phyloP scores from a whole-genome alignment of 1,284 basidiomycete species.

The Cryptococcus sp. region DNA sequence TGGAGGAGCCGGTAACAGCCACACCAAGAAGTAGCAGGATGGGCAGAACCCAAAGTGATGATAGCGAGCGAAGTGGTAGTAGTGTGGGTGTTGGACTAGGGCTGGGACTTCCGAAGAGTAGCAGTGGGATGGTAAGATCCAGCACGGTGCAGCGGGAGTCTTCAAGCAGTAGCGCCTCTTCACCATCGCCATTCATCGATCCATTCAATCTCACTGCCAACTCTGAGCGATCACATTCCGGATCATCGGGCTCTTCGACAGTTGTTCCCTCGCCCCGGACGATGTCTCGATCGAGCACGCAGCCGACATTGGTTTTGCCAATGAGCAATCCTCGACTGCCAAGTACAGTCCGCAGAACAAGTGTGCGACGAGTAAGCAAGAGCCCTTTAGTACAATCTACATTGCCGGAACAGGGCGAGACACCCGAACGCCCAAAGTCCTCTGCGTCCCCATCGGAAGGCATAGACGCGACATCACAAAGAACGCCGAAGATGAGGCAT shows the following conservation, averaged over 20 bases:
- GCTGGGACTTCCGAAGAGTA: slow-evolving; percentile 16
- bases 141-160: slow-evolving; percentile 8
- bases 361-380: slow-evolving; percentile 21
- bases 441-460: not conserved
- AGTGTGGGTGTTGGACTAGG: slow-evolving; percentile 11
- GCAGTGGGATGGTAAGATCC: slow-evolving; percentile 20
- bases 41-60: slow-evolving; percentile 1
- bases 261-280: slow-evolving; percentile 21
- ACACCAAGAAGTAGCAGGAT: slow-evolving; percentile 10
- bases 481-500: slow-evolving; percentile 30
- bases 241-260: slow-evolving; percentile 31
- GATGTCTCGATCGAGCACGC: slow-evolving; percentile 21
- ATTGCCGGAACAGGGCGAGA: slow-evolving; percentile 16
- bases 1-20: slow-evolving; percentile 1
- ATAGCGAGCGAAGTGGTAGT: slow-evolving; percentile 5
- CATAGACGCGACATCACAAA: not conserved
- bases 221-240: slow-evolving; percentile 18
- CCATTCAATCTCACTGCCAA: slow-evolving; percentile 13
- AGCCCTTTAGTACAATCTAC: slow-evolving; percentile 25
- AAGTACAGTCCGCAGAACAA: slow-evolving; percentile 3
- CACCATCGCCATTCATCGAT: slow-evolving; percentile 9
- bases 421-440: not conserved
- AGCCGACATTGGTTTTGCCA: slow-evolving; percentile 11
- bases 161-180: not conserved
- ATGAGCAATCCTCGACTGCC: slow-evolving; percentile 5